These are phyloP conservation scores for Paramarasmius palmivorus DNA, from an alignment of 1,284 basidiomycete species.

Conservation along the genomic window DNA sequence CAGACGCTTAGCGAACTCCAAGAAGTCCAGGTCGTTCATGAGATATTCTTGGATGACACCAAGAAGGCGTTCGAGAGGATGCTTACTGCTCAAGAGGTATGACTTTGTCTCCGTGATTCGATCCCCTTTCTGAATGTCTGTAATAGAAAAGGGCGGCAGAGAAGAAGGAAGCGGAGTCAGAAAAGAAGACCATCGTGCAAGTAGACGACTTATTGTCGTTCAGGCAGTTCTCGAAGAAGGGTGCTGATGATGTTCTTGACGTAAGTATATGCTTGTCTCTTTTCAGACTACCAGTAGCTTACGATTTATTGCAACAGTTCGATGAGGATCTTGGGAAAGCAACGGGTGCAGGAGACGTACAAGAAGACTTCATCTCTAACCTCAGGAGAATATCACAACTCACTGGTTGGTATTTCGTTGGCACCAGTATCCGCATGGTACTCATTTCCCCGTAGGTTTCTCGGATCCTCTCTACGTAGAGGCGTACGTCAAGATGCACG, in stretches of 20 bases:
- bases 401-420: constrained; percentile 53
- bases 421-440: background rate
- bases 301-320: constrained; percentile 57
- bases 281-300: background rate
- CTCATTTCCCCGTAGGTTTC: constrained; percentile 62
- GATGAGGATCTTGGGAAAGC: constrained; percentile 89
- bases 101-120: too few species aligned
- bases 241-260: constrained; percentile 77
- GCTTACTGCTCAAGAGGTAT: constrained; percentile 90
- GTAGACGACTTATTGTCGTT: constrained; percentile 93
- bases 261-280: constrained; percentile 44
- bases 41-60: constrained; percentile 93
- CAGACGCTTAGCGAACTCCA: constrained; percentile 86
- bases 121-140: constrained; percentile 11
- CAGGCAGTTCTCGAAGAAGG: constrained; percentile 94
- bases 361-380: constrained; percentile 97
- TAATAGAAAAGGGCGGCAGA: constrained; percentile 80
- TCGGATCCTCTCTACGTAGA: constrained; percentile 99
- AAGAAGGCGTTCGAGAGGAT: constrained; percentile 94
- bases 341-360: constrained; percentile 81
- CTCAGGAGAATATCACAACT: constrained; percentile 94
- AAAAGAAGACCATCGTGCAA: constrained; percentile 79
- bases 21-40: constrained; percentile 61
- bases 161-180: constrained; percentile 80
- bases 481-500: constrained; percentile 97